Base-by-base conservation (phyloP, 2,329 filamentous ascomycete species). In the Ceratocystiopsis sp. region DNA sequence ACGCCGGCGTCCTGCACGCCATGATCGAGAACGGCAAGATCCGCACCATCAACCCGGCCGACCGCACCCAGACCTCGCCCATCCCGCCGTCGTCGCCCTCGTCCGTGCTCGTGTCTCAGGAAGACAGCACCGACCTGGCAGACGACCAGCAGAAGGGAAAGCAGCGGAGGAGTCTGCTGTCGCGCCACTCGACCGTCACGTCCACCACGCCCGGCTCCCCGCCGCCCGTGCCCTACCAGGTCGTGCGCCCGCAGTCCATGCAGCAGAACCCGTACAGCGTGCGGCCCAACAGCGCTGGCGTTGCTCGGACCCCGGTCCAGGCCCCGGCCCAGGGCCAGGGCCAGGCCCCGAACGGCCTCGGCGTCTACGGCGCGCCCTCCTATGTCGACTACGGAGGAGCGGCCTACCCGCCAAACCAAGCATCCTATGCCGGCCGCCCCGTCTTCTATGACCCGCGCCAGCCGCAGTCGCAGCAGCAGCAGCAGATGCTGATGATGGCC, bases 1-100 rank as follows among this genome's bases (percentile, higher is more conserved):
- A 82, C 51, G 64, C 76, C 7, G 78, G 78, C 15, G 65, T 73
- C 16, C 62, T 83, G 40, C 70, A 73, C 37, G 78, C 73, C 44
- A 80, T 83, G 75, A 73, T 80, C 53, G 68, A 79, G 51, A 64
- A 78, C 48, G 77, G 77, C 39, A 71, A 63, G 52, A 62, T 81
- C 46, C 74, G 65, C 59, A 81, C 76, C 0, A 55, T 73, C 49
- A 68, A 72, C 52, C 69, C 67, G 7, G 66, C 65, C 49, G 68
- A 72, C 52, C 61, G 66, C 10, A 64, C 66, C n/a, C 54, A 54
- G 44, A 51, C 53, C 0, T 41, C 50, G 13, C 8, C 38, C 7
- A 34, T 53, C 11, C 49, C 50, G 10, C 51, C 54, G 37, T 51
- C 52, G 1, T 46, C 49, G 1, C 50, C 53, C 18, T 48, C 53